phyloP scores from a whole-genome alignment of 306 rosid genomes.

The Hippophae gyantsensis region DNA sequence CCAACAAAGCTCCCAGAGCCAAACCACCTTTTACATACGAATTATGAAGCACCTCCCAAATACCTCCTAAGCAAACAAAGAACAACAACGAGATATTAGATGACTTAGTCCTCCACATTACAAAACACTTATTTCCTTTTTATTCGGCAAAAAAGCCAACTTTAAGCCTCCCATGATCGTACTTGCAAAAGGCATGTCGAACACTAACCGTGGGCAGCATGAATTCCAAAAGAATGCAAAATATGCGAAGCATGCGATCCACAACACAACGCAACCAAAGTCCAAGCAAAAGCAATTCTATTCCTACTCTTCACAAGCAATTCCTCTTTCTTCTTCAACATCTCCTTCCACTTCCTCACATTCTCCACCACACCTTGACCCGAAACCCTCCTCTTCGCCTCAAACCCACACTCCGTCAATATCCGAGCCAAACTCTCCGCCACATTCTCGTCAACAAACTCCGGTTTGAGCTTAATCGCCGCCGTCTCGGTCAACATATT shows the following conservation, averaged over 20 bases:
- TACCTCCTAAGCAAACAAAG: constrained; percentile 33
- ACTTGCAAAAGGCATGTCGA: not conserved
- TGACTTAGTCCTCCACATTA: no score
- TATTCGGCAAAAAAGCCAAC: not conserved
- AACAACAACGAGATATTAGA: not conserved
- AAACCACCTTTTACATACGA: constrained; percentile 81
- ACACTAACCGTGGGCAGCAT: constrained; percentile 65
- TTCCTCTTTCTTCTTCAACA: constrained; percentile 64
- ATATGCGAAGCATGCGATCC: constrained; percentile 90
- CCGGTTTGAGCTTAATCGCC: constrained; percentile 59
- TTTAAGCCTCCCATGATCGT: not conserved
- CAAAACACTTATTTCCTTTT: not conserved
- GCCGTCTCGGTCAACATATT: constrained; percentile 97
- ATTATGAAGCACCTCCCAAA: constrained; percentile 65
- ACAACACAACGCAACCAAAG: constrained; percentile 87
- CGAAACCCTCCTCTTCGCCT: constrained; percentile 55
- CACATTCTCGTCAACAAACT: constrained; percentile 22
- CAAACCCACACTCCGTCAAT: constrained; percentile 77
- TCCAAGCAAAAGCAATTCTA: constrained; percentile 89
- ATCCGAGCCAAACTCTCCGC: constrained; percentile 67
- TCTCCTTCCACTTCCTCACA: constrained; percentile 90
- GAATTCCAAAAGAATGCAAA: constrained; percentile 78
- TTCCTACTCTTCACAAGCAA: constrained; percentile 57
- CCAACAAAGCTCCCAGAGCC: constrained; percentile 71
- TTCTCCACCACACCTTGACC: constrained; percentile 71